Evolutionary conservation across 2,329 filamentous ascomycete genomes (phyloP), one percentile per base, ranked within the genome.

Genomic region (Alternaria arborescens): DNA sequence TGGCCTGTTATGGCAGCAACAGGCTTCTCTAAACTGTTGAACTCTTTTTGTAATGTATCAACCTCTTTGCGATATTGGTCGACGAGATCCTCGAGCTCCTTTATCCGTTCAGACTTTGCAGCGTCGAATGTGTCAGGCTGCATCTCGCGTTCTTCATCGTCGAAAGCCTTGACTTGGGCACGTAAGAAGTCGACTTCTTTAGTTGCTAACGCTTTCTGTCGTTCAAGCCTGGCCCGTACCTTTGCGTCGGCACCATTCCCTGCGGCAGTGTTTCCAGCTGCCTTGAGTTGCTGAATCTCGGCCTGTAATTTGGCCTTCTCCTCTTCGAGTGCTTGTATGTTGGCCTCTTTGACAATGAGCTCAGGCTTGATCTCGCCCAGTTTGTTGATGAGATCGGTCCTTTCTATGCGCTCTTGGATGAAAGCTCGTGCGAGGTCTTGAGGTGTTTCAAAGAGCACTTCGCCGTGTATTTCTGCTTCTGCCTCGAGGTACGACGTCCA

Each of bases 151-250:
- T 98, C 94, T 78, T 99, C 95, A 0, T 88, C 87, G 71, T 98
- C 92, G 61, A 96, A 81, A 0, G 91, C 90, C 79, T 94, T 94
- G 55, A 98, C 85, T 78, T 99, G 95, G 0, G 93, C 94, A 22
- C 95, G 91, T 7, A 99, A 85, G 75, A 97, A 97, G 68, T 97
- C 94, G 0, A 95, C 92, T 76, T 99, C 96, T 74, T 97, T 97
- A 24, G 93, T 85, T 0, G 94, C 93, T 8, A 99, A 85, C 1
- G 86, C 87, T 59, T 92, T 91, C 75, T 98, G 94, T 60, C 95
- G 86, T 71, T 99, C 94, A 0, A 97, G 82, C 32, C 95, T 87
- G 54, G 91, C 82, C 43, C 88, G 89, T 1, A 87, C 85, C 79
- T 93, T 87, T 63, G 76, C 91, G 71, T 92, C 91, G 16, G 83